Evolutionary conservation across 306 rosid species (phyloP).

Genomic region (Pyrus communis): DNA sequence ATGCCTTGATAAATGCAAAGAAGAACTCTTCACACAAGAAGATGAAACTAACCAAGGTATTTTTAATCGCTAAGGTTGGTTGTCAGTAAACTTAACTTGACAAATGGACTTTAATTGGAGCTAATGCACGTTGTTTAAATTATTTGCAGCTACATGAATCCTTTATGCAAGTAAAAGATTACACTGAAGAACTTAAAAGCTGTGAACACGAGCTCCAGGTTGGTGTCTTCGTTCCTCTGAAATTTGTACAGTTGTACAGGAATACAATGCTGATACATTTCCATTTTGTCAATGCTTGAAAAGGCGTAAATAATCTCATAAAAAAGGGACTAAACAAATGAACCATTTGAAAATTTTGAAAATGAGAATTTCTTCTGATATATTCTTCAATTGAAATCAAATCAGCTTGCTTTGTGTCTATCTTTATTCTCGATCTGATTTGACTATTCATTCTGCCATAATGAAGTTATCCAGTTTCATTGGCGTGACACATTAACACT

Average conservation of each 20-base stretch:
- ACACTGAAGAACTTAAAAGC: slow-evolving; percentile 49
- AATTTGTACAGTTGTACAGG: not conserved
- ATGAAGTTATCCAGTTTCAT: not conserved
- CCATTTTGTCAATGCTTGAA: not conserved
- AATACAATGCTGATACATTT: not conserved
- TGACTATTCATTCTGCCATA: not conserved
- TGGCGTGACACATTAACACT: not conserved
- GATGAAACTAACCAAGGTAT: slow-evolving; percentile 68
- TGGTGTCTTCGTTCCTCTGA: slow-evolving; percentile 14
- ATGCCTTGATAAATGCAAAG: slow-evolving; percentile 67
- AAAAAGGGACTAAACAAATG: not conserved
- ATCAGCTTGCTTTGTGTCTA: not conserved
- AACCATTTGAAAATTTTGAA: not conserved
- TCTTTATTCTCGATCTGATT: not conserved
- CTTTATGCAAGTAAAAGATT: slow-evolving; percentile 52
- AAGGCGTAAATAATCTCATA: not conserved
- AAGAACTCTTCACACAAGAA: slow-evolving; percentile 58
- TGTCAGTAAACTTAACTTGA: not conserved
- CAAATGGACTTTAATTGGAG: not conserved
- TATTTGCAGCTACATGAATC: slow-evolving; percentile 64
- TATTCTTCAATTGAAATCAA: not conserved
- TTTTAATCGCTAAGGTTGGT: not conserved
- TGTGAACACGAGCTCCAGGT: slow-evolving; percentile 88
- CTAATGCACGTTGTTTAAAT: slow-evolving; percentile 8
- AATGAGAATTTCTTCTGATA: not conserved